Percentiles rank a stretch among this genome's conserved stretches.
Conservation (phyloP, 2,329 filamentous ascomycete species). For the Aureobasidium lini region DNA sequence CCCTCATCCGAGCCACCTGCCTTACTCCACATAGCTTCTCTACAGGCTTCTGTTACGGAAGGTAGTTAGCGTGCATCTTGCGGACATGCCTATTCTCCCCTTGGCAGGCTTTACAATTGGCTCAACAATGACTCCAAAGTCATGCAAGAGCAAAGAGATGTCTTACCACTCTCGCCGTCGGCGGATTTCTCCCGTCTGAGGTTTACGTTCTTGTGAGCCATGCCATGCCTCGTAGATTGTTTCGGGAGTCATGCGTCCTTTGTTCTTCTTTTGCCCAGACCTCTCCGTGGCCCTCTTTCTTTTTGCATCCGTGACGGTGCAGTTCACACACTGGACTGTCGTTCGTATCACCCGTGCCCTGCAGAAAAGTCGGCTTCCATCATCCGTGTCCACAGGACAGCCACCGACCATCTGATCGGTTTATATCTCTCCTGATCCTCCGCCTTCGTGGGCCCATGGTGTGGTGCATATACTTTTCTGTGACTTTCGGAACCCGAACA, state of each 20-base stretch:
- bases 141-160: not conserved
- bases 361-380: not conserved
- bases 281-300: not conserved
- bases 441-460: not conserved
- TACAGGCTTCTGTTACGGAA: not conserved
- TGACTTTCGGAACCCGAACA: not conserved
- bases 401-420: not conserved
- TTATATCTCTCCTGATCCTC: slow-evolving; percentile 6
- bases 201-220: not conserved
- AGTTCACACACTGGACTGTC: not conserved
- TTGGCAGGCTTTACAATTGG: slow-evolving; percentile 1
- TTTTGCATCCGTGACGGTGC: not conserved
- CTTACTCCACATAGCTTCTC: not conserved
- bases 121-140: not conserved
- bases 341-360: not conserved
- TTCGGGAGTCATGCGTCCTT: slow-evolving; percentile 4
- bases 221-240: not conserved
- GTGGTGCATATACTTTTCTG: not conserved
- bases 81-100: not conserved
- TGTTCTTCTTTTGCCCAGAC: not conserved
- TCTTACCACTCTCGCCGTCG: not conserved
- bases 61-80: not conserved
- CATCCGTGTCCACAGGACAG: not conserved
- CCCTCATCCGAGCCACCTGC: not conserved
- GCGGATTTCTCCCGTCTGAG: not conserved